These are phyloP conservation scores for Effrenium voratum DNA, from an alignment of 73 alveolate species.

Conservation along the genomic window DNA sequence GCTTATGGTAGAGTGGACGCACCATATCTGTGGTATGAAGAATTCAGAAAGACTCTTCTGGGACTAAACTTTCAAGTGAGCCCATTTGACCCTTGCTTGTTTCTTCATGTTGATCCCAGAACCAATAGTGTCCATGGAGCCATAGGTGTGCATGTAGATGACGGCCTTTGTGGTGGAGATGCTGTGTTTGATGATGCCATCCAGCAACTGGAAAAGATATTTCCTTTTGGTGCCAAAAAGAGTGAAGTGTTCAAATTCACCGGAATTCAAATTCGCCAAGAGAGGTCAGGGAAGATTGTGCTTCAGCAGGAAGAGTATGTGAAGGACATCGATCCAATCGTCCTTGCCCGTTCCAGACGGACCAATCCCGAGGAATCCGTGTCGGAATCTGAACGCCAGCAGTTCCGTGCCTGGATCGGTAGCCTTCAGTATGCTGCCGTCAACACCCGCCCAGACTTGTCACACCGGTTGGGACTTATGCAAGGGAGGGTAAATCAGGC, in stretches of 20 bases:
- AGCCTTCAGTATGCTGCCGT: background rate
- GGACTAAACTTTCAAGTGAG: background rate
- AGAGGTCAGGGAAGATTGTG: background rate
- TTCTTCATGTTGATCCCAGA: background rate
- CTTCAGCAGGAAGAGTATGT: background rate
- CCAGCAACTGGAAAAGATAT: background rate
- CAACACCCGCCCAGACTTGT: constrained; percentile 2
- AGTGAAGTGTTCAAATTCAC: background rate
- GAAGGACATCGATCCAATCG: background rate
- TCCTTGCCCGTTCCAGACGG: background rate
- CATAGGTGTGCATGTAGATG: background rate
- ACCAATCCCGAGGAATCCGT: background rate
- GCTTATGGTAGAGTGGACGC: background rate
- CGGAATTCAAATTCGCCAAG: background rate
- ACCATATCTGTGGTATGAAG: background rate
- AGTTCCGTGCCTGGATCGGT: background rate
- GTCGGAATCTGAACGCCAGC: background rate
- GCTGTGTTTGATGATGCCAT: background rate
- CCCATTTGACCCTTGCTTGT: background rate
- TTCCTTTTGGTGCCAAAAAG: background rate
- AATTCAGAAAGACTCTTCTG: background rate
- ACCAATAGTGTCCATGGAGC: background rate
- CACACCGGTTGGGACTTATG: background rate
- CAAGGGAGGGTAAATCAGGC: background rate
- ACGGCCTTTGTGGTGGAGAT: background rate